Evolutionary conservation across 257 asterid genomes (phyloP), one percentile per base, ranked within the genome.

Genomic region (Solanum appendiculatum): DNA sequence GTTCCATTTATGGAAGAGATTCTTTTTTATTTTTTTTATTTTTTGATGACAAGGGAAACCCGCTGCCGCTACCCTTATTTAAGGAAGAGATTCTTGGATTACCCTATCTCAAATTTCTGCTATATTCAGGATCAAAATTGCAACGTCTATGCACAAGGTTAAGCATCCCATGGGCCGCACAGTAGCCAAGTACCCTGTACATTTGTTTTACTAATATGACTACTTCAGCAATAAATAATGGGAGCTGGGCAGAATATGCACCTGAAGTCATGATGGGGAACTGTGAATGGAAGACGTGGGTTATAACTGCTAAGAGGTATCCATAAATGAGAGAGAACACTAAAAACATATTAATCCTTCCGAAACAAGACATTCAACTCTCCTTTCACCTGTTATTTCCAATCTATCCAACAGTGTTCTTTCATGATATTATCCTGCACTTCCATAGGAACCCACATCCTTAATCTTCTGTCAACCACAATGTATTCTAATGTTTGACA

Each of bases 401-500:
- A 89, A 14, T 87, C 88, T 33, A 89, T 70, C 84, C 75, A 37
- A 48, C 91, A 89, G 20, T 77, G 27, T 33, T 29, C 58, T 36
- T 48, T 60, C 88, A 74, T 46, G 64, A 89, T 87, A 29, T 20
- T 86, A 7, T 78, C 91, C 42, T 81, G 90, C 74, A 51, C 74
- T 25, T 80, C 72, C 78, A 27, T 5, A 15, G 86, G 86, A 58
- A 89, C 82, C 91, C 89, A 87, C 10, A n/a, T 64, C 83, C 86
- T 87, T 54, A 89, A 64, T 60, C 88, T 58, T 86, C 16, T 69
- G 48, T 89, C 89, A 27, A 89, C 84, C 58, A 78, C 87, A 13
- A 90, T 70, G n/a, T 60, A 56, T 60, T 87, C 89, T 82, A 89
- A 86, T 20, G 77, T 66, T 12, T 84, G 56, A 87, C 89, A 89